A percentile compares a stretch with the other conserved stretches of the same genome.
phyloP scores from a whole-genome alignment of 2,329 filamentous ascomycete genomes.

The Acrocalymma vagum region DNA sequence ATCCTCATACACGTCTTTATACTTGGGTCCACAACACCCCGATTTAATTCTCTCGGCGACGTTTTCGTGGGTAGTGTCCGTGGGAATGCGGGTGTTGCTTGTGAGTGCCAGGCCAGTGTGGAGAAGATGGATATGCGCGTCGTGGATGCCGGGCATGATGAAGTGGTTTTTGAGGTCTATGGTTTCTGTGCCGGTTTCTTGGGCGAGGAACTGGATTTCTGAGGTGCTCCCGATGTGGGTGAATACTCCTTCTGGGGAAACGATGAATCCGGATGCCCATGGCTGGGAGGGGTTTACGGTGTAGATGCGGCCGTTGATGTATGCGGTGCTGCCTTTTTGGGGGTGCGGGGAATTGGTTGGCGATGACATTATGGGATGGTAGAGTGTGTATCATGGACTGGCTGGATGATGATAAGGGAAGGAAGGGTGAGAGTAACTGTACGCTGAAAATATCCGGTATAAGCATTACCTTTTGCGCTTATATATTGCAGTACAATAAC shows the following conservation, averaged over 20 bases:
- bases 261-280: conserved; percentile 39
- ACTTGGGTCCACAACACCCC: conserved; percentile 36
- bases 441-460: too few relatives aligned
- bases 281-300: conserved; percentile 28
- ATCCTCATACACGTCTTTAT: conserved; percentile 29
- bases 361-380: too few relatives aligned
- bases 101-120: conserved; percentile 33
- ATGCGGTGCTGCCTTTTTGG: too few relatives aligned
- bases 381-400: too few relatives aligned
- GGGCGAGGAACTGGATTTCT: conserved; percentile 25
- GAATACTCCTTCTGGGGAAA: conserved; percentile 34
- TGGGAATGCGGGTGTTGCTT: conserved; percentile 33
- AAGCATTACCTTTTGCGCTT: too few relatives aligned
- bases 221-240: conserved; percentile 30
- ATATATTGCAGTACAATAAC: too few relatives aligned
- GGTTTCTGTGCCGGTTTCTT: conserved; percentile 16
- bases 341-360: too few relatives aligned
- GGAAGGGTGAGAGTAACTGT: too few relatives aligned
- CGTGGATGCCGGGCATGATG: conserved; percentile 49
- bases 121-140: conserved; percentile 46
- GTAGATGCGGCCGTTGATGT: conserved; percentile 41
- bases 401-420: too few relatives aligned
- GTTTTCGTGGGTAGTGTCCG: conserved; percentile 29
- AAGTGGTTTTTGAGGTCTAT: conserved; percentile 38
- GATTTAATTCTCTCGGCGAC: conserved; percentile 29